Base-by-base conservation (phyloP, 2,329 filamentous ascomycete species). In the Alternaria panax region DNA sequence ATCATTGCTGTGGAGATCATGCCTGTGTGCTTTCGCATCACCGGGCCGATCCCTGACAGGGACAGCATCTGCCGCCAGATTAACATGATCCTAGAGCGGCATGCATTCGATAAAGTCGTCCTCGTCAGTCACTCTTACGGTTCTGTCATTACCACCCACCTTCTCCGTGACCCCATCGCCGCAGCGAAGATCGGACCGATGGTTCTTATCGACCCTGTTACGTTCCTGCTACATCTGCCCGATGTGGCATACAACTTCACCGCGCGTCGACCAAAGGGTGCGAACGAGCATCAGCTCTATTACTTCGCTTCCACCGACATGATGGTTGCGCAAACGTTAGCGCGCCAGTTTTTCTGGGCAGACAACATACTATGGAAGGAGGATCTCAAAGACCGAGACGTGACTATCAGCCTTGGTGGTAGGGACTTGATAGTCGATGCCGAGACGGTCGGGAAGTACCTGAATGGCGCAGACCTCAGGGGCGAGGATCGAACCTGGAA, bases 341-440 rank as follows among this genome's bases (percentile, higher is more conserved):
- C 84, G 0, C 80, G 89, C 3, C 84, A 88, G 67, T 91, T 92
- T 77, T 91, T 90, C 76, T 92, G 90, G 90, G 82, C 82, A 25
- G 84, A 91, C 65, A 91, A 89, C 63, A 86, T 90, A 38, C 77
- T 90, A 7, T 92, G 90, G 89, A 87, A 86, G 65, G 87, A 91
- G 47, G 87, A 90, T 61, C 74, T 91, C 45, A 63, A 76, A 51
- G 64, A 75, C 56, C 74, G 79, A 46, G 62, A 76, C 18, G 83
- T 88, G 11, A 87, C 85, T 0, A 87, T 90, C 0, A 84, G 80
- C 56, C 78, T 91, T 24, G 82, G 85, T 7, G 86, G 84, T 8
- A 79, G 81, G 53, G 89, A 91, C 76, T 74, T 90, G 45, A 90
- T 92, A 63, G 86, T 90, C 5, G 83, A 90, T 68, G 86, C 87